Evolutionary conservation across 495 filamentous ascomycete species (phyloP).

Genomic region (Patellaria atrata): DNA sequence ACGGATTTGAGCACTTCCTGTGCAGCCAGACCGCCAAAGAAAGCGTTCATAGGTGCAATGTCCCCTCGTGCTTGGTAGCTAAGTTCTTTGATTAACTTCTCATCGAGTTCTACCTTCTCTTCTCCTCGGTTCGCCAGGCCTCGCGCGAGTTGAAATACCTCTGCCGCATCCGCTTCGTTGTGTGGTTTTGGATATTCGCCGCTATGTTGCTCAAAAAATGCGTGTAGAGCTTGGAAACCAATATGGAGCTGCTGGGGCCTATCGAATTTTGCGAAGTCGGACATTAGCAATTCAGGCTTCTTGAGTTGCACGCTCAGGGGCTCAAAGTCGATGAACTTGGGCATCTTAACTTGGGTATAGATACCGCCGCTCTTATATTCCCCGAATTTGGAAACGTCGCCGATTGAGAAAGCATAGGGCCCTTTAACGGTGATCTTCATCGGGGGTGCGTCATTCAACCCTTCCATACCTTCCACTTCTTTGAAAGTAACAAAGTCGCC

Average conservation of each 20-base stretch:
- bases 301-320: conserved; percentile 57
- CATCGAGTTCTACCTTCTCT: conserved; percentile 71
- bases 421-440: conserved; percentile 87
- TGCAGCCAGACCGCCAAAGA: conserved; percentile 89
- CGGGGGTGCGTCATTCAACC: conserved; percentile 64
- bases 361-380: conserved; percentile 77
- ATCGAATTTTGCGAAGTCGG: conserved; percentile 96
- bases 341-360: conserved; percentile 95
- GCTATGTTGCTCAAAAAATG: conserved; percentile 54
- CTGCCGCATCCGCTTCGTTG: conserved; percentile 67
- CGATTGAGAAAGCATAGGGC: conserved; percentile 94
- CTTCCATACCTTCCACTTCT: conserved; percentile 88
- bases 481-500: conserved; percentile 92
- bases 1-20: conserved; percentile 96
- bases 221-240: conserved; percentile 83
- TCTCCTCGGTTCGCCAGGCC: conserved; percentile 47
- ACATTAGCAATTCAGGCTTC: conserved; percentile 77
- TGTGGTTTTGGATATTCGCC: conserved; percentile 66
- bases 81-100: conserved; percentile 84
- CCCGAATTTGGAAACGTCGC: conserved; percentile 76
- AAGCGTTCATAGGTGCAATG: conserved; percentile 78
- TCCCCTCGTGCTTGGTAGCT: conserved; percentile 94
- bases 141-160: conserved; percentile 58
- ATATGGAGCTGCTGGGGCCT: conserved; percentile 81
- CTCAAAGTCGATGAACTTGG: conserved; percentile 85